Conservation (phyloP, 140 eudicot species). For the Erigeron philadelphicus region DNA sequence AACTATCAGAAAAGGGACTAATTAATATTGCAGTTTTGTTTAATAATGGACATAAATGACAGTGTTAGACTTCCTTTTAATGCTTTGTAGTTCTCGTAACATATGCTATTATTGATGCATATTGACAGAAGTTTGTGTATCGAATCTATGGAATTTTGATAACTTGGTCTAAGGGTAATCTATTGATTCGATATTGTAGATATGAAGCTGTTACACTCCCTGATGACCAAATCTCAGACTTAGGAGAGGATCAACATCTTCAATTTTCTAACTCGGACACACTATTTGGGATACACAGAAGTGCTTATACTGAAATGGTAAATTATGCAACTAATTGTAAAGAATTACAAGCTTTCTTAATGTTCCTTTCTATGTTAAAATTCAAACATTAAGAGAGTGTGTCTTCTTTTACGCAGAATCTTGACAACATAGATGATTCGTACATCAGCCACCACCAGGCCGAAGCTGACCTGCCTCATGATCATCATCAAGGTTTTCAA, state of each 20-base stretch:
- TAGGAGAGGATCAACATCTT: conserved; percentile 61
- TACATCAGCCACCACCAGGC: conserved; percentile 34
- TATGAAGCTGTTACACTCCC: conserved; percentile 71
- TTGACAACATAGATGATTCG: conserved; percentile 65
- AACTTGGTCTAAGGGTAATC: conserved; percentile 7
- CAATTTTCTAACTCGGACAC: conserved; percentile 40
- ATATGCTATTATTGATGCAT: conserved; percentile 17
- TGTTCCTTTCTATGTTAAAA: background rate
- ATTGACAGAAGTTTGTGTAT: background rate
- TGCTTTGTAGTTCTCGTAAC: conserved; percentile 10
- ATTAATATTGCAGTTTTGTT: conserved; percentile 1
- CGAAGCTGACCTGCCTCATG: conserved; percentile 41
- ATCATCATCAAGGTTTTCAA: conserved; percentile 69
- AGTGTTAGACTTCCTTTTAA: background rate
- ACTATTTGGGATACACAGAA: conserved; percentile 50
- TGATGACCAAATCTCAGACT: conserved; percentile 45
- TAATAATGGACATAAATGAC: background rate
- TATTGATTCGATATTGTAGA: conserved; percentile 35
- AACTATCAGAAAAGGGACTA: conserved; percentile 10
- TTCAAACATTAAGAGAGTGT: background rate
- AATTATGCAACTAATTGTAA: background rate
- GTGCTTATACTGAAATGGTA: conserved; percentile 74
- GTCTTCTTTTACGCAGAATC: conserved; percentile 38
- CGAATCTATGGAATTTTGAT: conserved; percentile 7
- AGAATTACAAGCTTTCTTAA: background rate